These are phyloP conservation scores for Hysterium pulicare DNA, from an alignment of 2,329 filamentous ascomycete genomes.

Conservation along the genomic window DNA sequence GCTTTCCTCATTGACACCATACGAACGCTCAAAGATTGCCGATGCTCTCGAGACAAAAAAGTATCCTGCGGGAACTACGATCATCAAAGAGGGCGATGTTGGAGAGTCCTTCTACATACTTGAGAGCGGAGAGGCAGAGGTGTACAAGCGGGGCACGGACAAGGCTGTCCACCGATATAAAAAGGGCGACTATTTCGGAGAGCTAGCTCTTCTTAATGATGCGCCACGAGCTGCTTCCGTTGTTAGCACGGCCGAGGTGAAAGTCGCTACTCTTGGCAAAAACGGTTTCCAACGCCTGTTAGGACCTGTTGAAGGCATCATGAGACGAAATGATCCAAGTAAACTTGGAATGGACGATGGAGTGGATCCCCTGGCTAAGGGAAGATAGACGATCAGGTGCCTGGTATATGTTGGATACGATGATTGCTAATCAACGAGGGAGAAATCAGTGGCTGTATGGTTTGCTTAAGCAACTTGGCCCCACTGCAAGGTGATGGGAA, in stretches of 20 bases:
- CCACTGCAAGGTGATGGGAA: too few species aligned
- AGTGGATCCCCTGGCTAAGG: slow-evolving; percentile 58
- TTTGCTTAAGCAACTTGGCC: too few species aligned
- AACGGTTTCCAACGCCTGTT: slow-evolving; percentile 91
- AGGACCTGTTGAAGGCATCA: slow-evolving; percentile 89
- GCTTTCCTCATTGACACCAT: slow-evolving; percentile 76
- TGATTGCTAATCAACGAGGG: background rate
- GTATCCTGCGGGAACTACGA: slow-evolving; percentile 71
- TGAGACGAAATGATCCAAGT: slow-evolving; percentile 70
- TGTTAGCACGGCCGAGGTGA: slow-evolving; percentile 78
- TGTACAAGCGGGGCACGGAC: slow-evolving; percentile 71
- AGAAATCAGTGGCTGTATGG: background rate
- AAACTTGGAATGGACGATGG: slow-evolving; percentile 48
- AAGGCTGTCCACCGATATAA: slow-evolving; percentile 74
- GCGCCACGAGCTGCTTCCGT: slow-evolving; percentile 89
- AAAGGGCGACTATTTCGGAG: slow-evolving; percentile 96
- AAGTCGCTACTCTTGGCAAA: slow-evolving; percentile 88
- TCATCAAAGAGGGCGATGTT: slow-evolving; percentile 88
- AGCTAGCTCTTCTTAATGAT: slow-evolving; percentile 89
- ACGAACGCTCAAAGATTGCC: slow-evolving; percentile 95
- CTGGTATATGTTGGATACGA: too few species aligned
- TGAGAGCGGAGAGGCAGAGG: slow-evolving; percentile 82
- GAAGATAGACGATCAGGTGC: too few species aligned
- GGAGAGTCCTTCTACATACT: slow-evolving; percentile 90
- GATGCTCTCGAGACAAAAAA: slow-evolving; percentile 92